Evolutionary conservation across 176 grass and related monocot genomes (phyloP), one percentile per base, ranked within the genome.

Genomic region (Juncus effusus): DNA sequence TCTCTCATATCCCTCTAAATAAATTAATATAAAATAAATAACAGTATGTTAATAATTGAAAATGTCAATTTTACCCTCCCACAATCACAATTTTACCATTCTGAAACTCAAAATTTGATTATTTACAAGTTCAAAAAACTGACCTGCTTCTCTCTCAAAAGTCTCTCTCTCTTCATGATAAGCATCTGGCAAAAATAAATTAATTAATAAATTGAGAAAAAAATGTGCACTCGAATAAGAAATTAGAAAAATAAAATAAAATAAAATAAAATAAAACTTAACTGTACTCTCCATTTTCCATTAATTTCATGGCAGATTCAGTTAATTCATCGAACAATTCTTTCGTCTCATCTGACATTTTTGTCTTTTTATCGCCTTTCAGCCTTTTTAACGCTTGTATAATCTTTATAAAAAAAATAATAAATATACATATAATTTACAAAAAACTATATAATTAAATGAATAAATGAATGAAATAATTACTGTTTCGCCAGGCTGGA

Each of bases 201-300:
- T 56, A 80, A 1, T 66, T 52, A 51, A 39, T 67, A 14, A 10
- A 52, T 55, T 51, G 75, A 78, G 70, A 67, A 78, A 62, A 28
- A 65, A 36, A 78, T 56, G 42, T 40, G 1, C 15, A 56, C 59
- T 28, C n/a, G n/a, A n/a, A n/a, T n/a, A n/a, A n/a, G n/a, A 72
- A 45, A 72, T 67, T n/a, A 66, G 36, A 61, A 56, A 14, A 70
- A 59, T 36, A 70, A 74, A 12, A 55, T 65, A 10, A 10, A 63
- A 39, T 51, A 59, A 51, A 59, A 64, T 13, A 62, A 28, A 28
- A 64, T 6, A 12, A 67, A 56, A 66, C 81, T 78, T 67, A 83
- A 92, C 94, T 80, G 28, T 92, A 97, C 65, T 92, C 88, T 5
- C 94, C 85, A 1, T 93, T 92, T 56, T 97, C 94, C 94, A 97